These are phyloP conservation scores for Ceratorhiza oryzae-sativae DNA, from an alignment of 1,284 basidiomycete genomes.

Conservation along the genomic window DNA sequence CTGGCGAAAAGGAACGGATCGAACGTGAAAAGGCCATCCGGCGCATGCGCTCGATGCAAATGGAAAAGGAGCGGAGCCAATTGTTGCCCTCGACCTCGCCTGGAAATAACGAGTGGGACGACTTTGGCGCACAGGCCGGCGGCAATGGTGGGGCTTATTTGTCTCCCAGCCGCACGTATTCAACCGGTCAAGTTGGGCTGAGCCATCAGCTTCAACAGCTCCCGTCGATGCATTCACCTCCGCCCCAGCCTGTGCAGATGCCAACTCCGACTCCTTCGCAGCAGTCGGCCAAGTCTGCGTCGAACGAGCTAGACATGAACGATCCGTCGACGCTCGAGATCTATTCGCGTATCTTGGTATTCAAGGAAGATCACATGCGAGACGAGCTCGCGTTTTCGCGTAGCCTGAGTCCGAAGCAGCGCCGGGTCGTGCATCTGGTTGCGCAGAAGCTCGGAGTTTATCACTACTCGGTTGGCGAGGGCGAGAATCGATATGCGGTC, in stretches of 20 bases:
- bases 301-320: conserved; percentile 89
- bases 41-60: conserved; percentile 95
- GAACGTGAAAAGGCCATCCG: conserved; percentile 99
- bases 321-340: conserved; percentile 96
- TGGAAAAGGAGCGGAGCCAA: conserved; percentile 76
- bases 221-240: conserved; percentile 63
- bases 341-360: conserved; percentile 94
- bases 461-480: conserved; percentile 92
- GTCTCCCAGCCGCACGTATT: conserved; percentile 44
- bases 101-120: conserved; percentile 56
- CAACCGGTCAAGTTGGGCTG: conserved; percentile 21
- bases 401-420: conserved; percentile 82
- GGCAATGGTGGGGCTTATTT: conserved; percentile 58
- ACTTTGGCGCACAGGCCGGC: conserved; percentile 59
- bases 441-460: conserved; percentile 95
- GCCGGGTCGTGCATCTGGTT: conserved; percentile 93
- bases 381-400: conserved; percentile 96
- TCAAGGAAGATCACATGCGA: conserved; percentile 98
- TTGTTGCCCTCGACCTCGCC: conserved; percentile 48
- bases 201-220: conserved; percentile 62
- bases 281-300: conserved; percentile 42
- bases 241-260: conserved; percentile 61
- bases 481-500: conserved; percentile 91
- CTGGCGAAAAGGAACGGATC: conserved; percentile 98
- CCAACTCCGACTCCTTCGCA: conserved; percentile 57